A percentile compares a stretch with the other conserved stretches of the same genome.
Evolutionary conservation across 23 red algal species (phyloP).

Genomic region (Gracilariopsis chorda): DNA sequence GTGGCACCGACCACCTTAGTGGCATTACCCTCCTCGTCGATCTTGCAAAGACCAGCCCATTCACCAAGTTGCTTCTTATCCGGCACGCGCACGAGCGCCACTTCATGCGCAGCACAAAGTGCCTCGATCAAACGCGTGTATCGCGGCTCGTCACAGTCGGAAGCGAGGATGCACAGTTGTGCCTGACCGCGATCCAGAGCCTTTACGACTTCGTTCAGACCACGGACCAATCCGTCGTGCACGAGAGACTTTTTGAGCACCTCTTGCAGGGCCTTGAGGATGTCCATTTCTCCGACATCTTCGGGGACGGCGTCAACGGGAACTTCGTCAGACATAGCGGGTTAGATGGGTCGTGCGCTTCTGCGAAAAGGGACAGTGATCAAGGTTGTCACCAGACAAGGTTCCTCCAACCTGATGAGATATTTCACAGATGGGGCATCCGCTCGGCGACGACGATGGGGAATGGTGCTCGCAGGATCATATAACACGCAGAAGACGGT

Average conservation of each 20-base stretch:
- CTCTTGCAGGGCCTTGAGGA: conserved; percentile 90
- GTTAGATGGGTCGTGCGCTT: background rate
- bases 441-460: background rate
- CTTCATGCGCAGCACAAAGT: conserved; percentile 80
- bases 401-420: conserved; percentile 16
- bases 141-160: conserved; percentile 87
- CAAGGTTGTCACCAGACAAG: conserved; percentile 2
- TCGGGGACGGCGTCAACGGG: background rate
- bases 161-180: conserved; percentile 88
- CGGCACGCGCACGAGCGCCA: conserved; percentile 88
- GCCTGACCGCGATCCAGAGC: conserved; percentile 90
- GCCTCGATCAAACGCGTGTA: conserved; percentile 80
- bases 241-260: conserved; percentile 95
- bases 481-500: too few relatives aligned
- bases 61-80: conserved; percentile 96
- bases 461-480: too few relatives aligned
- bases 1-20: conserved; percentile 87
- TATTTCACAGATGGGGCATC: background rate
- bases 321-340: conserved; percentile 9
- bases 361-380: background rate
- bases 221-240: conserved; percentile 84
- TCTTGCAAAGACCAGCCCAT: conserved; percentile 97
- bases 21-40: conserved; percentile 93
- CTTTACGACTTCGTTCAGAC: conserved; percentile 83
- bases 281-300: conserved; percentile 89